phyloP scores from a whole-genome alignment of 1,139 yeast genomes.

The Taphrina pruni region DNA sequence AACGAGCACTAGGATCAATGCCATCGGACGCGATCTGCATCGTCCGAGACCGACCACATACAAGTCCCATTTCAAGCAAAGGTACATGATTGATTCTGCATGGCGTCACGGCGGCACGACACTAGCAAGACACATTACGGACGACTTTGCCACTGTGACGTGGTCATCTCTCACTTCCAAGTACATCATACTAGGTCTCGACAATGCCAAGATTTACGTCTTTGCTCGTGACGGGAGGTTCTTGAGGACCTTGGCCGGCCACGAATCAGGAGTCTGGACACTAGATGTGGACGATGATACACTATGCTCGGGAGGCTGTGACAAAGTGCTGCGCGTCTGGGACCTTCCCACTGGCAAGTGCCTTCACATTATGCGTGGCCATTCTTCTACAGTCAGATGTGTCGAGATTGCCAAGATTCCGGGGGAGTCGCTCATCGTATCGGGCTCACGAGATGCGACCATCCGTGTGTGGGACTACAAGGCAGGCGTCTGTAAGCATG shows the following conservation, averaged over 20 bases:
- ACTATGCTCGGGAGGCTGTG: conserved; percentile 88
- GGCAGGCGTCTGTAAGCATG: conserved; percentile 74
- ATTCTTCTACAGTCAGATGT: conserved; percentile 93
- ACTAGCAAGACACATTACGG: conserved; percentile 54
- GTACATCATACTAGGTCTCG: conserved; percentile 55
- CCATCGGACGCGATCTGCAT: conserved; percentile 11
- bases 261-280: conserved; percentile 99
- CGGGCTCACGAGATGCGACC: conserved; percentile 92
- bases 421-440: conserved; percentile 58
- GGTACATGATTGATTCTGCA: conserved; percentile 54
- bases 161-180: conserved; percentile 53
- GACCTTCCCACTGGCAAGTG: conserved; percentile 74
- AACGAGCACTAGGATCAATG: conserved; percentile 25
- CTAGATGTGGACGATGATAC: conserved; percentile 80
- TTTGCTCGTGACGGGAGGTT: conserved; percentile 68
- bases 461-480: conserved; percentile 79
- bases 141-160: conserved; percentile 54
- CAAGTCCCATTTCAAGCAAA: conserved; percentile 55
- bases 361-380: conserved; percentile 90
- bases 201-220: conserved; percentile 56
- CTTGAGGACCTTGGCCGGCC: conserved; percentile 64
- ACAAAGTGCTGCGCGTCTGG: conserved; percentile 90
- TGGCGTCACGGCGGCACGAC: conserved; percentile 56
- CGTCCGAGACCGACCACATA: conserved; percentile 52
- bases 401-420: conserved; percentile 75